Base-by-base conservation (phyloP, 768 basidiomycete genomes). In the Leccinellum rugosiceps region DNA sequence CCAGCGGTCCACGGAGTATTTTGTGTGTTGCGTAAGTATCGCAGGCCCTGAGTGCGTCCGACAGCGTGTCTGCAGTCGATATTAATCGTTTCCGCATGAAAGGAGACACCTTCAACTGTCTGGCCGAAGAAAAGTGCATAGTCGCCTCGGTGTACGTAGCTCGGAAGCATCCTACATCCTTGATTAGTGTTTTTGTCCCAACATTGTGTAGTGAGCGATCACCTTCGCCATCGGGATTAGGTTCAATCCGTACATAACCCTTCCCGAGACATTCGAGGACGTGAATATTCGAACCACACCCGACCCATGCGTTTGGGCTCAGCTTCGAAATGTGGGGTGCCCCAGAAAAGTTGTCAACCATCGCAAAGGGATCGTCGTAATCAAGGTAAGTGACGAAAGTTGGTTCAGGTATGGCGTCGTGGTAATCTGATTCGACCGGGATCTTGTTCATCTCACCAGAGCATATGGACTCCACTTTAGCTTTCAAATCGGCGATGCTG, bases 291-390 rank as follows among this genome's bases (percentile, higher is more conserved):
- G 77, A 75, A 7, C 92, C 90, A 63, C 90, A 92, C 3, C 83
- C 83, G 8, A 96, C 87, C 94, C 94, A 94, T 6, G 88, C 83
- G 61, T 82, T 78, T 19, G 65, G 72, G 60, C 85, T 92, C 41
- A 88, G 57, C 23, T 69, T 70, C 19, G 72, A 60, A 17, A 90
- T 75, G 62, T 86, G 81, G 13, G 86, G 81, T 26, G 76, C 76
- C 13, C 82, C 83, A 3, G 80, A 80, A 21, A 75, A 76, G 34
- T 77, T 63, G 30, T 78, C 72, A 6, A 81, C 76, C 48, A 89
- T 72, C 10, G 79, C 74, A 58, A 91, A 88, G 0, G 91, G 88
- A 63, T 93, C 77, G 4, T 89, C 85, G 60, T 91, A 81, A 63
- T 94, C 93, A 28, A 78, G 76, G 64, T 90, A 95, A 13, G 83